Evolutionary conservation across 805 yeast species (phyloP).

Genomic region (Sugiyamaella smithiae): DNA sequence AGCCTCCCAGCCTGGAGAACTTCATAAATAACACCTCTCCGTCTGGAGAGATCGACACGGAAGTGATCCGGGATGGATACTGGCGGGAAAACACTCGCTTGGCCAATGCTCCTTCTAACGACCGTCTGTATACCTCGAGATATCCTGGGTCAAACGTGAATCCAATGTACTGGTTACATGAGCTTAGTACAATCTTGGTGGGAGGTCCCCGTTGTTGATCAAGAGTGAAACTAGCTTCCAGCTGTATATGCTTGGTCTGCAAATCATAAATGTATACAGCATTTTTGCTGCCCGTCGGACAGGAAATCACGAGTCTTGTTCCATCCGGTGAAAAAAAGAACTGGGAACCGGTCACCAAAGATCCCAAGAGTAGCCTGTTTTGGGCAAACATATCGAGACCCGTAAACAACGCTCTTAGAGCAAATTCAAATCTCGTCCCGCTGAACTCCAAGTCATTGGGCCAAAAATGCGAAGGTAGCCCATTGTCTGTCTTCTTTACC

Average conservation of each 20-base stretch:
- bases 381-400: conserved; percentile 2
- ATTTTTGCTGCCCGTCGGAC: background rate
- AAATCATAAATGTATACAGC: background rate
- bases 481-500: background rate
- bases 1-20: conserved; percentile 25
- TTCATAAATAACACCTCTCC: conserved; percentile 24
- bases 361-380: background rate
- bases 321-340: conserved; percentile 3
- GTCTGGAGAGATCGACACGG: conserved; percentile 19
- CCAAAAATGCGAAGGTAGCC: background rate
- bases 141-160: conserved; percentile 16
- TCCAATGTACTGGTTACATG: conserved; percentile 17
- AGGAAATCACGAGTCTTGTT: background rate
- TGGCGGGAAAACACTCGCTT: conserved; percentile 19
- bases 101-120: conserved; percentile 5
- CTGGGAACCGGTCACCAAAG: background rate
- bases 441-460: background rate
- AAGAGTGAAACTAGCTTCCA: background rate
- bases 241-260: background rate
- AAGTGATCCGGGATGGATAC: conserved; percentile 24
- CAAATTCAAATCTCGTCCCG: background rate
- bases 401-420: background rate
- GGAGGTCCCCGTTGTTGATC: background rate
- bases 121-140: conserved; percentile 10
- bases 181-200: conserved; percentile 9